phyloP scores from a whole-genome alignment of 2,329 filamentous ascomycete genomes.

The Macroventuria anomochaeta region DNA sequence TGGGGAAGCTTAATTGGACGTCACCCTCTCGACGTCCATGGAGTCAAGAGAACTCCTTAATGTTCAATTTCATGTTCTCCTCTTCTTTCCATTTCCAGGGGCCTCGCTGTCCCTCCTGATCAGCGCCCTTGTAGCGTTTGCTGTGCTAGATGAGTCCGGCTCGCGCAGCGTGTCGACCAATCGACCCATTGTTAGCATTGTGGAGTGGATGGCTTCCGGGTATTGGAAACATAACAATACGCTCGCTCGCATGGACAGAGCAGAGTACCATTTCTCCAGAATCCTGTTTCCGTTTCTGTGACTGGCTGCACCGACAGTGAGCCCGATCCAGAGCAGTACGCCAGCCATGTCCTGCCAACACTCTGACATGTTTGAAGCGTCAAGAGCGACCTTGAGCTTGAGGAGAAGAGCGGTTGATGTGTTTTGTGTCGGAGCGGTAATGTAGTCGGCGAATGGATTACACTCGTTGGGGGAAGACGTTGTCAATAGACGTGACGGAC shows the following conservation, averaged over 20 bases:
- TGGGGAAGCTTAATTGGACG: conserved; percentile 22
- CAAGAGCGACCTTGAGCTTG: conserved; percentile 32
- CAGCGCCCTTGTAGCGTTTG: neutral
- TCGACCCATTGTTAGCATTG: conserved; percentile 37
- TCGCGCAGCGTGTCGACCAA: conserved; percentile 27
- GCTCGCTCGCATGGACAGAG: conserved; percentile 39
- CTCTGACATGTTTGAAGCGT: conserved; percentile 41
- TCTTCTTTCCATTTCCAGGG: conserved; percentile 26
- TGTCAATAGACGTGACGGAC: neutral
- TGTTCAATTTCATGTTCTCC: conserved; percentile 10
- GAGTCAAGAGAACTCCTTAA: neutral
- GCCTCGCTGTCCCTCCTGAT: neutral
- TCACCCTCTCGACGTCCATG: conserved; percentile 8
- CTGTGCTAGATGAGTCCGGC: neutral
- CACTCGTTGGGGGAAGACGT: too few species aligned
- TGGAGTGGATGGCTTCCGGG: conserved; percentile 38
- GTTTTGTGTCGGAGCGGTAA: neutral
- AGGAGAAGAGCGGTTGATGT: conserved; percentile 26
- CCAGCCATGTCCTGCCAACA: conserved; percentile 49
- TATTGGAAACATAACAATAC: conserved; percentile 48
- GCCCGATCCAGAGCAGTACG: conserved; percentile 47
- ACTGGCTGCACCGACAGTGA: conserved; percentile 44
- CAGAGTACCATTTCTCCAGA: conserved; percentile 41
- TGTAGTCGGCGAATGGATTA: neutral
- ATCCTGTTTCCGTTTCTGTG: conserved; percentile 28